These are phyloP conservation scores for Podila epigama DNA, from an alignment of 192 early-diverging fungal genomes.

Conservation along the genomic window DNA sequence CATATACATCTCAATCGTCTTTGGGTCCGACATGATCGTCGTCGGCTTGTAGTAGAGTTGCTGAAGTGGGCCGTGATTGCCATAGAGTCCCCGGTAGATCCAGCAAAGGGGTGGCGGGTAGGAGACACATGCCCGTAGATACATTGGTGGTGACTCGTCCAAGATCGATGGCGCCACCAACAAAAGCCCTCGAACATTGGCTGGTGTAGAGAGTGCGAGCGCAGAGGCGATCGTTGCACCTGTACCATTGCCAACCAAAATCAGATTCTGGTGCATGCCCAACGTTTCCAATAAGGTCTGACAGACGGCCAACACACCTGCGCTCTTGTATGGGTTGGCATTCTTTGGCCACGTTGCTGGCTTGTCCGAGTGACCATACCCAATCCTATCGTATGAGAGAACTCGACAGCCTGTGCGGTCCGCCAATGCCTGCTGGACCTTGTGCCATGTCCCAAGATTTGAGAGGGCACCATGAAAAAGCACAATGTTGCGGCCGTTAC, in stretches of 20 bases:
- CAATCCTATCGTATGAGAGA: conserved; percentile 30
- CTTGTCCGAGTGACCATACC: conserved; percentile 25
- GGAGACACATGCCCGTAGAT: conserved; percentile 25
- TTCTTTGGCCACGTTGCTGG: conserved; percentile 26
- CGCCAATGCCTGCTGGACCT: conserved; percentile 30
- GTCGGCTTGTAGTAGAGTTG: conserved; percentile 34
- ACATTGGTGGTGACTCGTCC: conserved; percentile 12
- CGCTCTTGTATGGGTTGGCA: conserved; percentile 39
- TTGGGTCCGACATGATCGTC: conserved; percentile 15
- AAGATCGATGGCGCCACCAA: conserved; percentile 12
- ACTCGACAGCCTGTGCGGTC: conserved; percentile 36
- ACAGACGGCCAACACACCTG: conserved; percentile 20
- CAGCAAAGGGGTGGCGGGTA: conserved; percentile 26
- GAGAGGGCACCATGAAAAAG: conserved; percentile 35
- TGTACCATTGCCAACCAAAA: conserved; percentile 29
- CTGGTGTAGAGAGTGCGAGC: conserved; percentile 15
- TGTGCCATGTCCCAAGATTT: conserved; percentile 27
- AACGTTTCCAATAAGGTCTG: conserved; percentile 17
- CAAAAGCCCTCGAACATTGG: conserved; percentile 16
- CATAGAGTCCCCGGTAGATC: conserved; percentile 30
- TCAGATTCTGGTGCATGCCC: conserved; percentile 32
- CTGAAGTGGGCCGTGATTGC: conserved; percentile 24
- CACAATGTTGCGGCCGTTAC: conserved; percentile 37
- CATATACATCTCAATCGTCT: conserved; percentile 28
- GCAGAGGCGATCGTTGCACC: conserved; percentile 28